Percentiles rank a stretch among this genome's conserved stretches.
Evolutionary conservation across 2,329 filamentous ascomycete genomes (phyloP).

Genomic region (Juglanconis sp.): DNA sequence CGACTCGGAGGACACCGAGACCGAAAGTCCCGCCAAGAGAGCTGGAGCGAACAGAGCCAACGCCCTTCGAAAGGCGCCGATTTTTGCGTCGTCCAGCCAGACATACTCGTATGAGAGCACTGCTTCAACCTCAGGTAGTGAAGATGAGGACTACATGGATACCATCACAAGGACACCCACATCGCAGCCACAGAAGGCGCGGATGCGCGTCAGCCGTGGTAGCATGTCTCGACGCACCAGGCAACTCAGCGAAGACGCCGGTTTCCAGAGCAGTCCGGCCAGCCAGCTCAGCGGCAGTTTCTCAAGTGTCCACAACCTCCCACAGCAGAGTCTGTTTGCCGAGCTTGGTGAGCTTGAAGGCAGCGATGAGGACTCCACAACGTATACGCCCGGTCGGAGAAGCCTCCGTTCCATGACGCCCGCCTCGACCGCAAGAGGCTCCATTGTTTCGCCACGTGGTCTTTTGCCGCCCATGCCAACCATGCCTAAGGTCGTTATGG

Average conservation of each 20-base stretch:
- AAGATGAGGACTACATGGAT: constrained; percentile 60
- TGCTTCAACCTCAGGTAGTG: constrained; percentile 79
- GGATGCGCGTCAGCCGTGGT: constrained; percentile 66
- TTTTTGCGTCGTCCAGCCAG: constrained; percentile 43
- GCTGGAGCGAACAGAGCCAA: constrained; percentile 27
- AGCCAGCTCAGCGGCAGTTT: constrained; percentile 57
- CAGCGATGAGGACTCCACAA: constrained; percentile 68
- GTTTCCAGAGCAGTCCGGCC: constrained; percentile 56
- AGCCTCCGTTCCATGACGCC: constrained; percentile 47
- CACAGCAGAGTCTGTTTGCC: constrained; percentile 79
- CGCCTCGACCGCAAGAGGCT: constrained; percentile 40
- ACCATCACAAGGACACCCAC: constrained; percentile 59
- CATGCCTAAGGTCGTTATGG: constrained; percentile 52
- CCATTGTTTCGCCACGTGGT: constrained; percentile 38
- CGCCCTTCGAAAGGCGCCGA: constrained; percentile 38
- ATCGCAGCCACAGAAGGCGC: constrained; percentile 64
- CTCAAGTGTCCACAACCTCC: constrained; percentile 43
- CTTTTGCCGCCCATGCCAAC: constrained; percentile 42
- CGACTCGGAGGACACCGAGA: constrained; percentile 79
- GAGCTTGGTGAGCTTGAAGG: constrained; percentile 80
- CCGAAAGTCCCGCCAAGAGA: constrained; percentile 59
- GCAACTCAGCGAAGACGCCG: constrained; percentile 57
- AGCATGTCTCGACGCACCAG: constrained; percentile 58
- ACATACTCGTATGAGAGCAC: constrained; percentile 76
- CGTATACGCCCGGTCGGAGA: constrained; percentile 52